These are phyloP conservation scores for Nigrospora osmanthi DNA, from an alignment of 2,329 filamentous ascomycete species.

Conservation along the genomic window DNA sequence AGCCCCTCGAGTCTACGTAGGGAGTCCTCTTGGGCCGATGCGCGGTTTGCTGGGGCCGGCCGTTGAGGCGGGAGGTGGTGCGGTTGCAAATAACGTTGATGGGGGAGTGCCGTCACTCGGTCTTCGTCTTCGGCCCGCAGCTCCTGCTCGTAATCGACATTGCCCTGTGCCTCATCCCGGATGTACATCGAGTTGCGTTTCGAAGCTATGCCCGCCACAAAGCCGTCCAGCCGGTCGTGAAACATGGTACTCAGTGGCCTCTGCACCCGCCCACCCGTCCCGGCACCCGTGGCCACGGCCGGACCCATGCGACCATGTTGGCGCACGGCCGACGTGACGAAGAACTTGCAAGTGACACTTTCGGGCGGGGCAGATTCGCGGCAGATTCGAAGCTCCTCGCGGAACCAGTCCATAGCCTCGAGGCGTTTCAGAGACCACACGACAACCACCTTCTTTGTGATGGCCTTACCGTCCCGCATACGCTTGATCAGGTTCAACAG, in stretches of 20 bases:
- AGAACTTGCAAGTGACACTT: conserved; percentile 89
- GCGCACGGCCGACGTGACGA: conserved; percentile 72
- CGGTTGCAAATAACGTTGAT: conserved; percentile 54
- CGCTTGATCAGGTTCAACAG: conserved; percentile 90
- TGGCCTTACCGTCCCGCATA: conserved; percentile 90
- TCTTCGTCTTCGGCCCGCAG: conserved; percentile 79
- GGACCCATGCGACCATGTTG: conserved; percentile 14
- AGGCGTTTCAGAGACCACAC: conserved; percentile 90
- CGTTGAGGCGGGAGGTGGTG: conserved; percentile 32
- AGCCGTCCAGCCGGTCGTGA: conserved; percentile 81
- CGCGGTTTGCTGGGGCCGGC: conserved; percentile 19
- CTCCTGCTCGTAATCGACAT: conserved; percentile 71
- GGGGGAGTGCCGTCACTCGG: conserved; percentile 72
- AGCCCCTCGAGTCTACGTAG: conserved; percentile 41
- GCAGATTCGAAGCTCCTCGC: conserved; percentile 87
- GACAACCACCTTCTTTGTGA: conserved; percentile 82
- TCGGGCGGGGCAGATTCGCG: conserved; percentile 82
- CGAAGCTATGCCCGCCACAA: conserved; percentile 77
- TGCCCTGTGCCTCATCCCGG: conserved; percentile 70
- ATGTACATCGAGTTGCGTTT: conserved; percentile 83
- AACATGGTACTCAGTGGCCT: conserved; percentile 67
- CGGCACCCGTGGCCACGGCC: conserved; percentile 12
- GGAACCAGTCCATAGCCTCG: conserved; percentile 96
- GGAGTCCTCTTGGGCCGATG: conserved; percentile 35
- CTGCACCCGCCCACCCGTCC: conserved; percentile 30